These are phyloP conservation scores for Diaporthe caulivora DNA, from an alignment of 2,329 filamentous ascomycete genomes.

Conservation along the genomic window DNA sequence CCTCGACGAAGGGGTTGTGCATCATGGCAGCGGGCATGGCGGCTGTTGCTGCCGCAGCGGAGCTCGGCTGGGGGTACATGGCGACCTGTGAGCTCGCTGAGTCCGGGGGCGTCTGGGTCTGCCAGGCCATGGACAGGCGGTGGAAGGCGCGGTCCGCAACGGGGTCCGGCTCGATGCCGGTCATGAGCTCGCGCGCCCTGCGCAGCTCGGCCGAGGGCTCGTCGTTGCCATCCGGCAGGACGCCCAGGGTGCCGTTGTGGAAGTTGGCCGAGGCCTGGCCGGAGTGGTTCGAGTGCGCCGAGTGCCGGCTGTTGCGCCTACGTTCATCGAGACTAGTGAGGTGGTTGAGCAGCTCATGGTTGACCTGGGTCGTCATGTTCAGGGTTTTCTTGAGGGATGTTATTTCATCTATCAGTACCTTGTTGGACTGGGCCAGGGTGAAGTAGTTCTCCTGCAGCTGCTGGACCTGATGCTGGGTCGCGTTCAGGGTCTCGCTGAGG, in stretches of 20 bases:
- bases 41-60: conserved; percentile 39
- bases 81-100: conserved; percentile 58
- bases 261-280: conserved; percentile 54
- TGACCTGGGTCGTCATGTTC: conserved; percentile 68
- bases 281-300: conserved; percentile 51
- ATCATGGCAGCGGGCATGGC: conserved; percentile 57
- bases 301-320: conserved; percentile 56
- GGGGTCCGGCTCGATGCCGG: conserved; percentile 63
- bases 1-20: conserved; percentile 64
- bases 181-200: conserved; percentile 68
- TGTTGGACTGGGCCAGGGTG: conserved; percentile 77
- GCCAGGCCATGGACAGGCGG: conserved; percentile 66
- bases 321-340: conserved; percentile 63
- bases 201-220: conserved; percentile 65
- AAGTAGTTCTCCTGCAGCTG: conserved; percentile 86
- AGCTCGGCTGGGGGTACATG: conserved; percentile 67
- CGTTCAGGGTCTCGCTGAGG: conserved; percentile 87
- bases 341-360: conserved; percentile 69
- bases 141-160: conserved; percentile 68
- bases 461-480: conserved; percentile 93
- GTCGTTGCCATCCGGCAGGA: conserved; percentile 60
- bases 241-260: conserved; percentile 55
- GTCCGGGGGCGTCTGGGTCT: conserved; percentile 62
- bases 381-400: conserved; percentile 71
- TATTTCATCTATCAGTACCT: conserved; percentile 72